These are phyloP conservation scores for Quaeritorhiza haematococci DNA, from an alignment of 371 early-diverging fungal genomes.

Conservation along the genomic window DNA sequence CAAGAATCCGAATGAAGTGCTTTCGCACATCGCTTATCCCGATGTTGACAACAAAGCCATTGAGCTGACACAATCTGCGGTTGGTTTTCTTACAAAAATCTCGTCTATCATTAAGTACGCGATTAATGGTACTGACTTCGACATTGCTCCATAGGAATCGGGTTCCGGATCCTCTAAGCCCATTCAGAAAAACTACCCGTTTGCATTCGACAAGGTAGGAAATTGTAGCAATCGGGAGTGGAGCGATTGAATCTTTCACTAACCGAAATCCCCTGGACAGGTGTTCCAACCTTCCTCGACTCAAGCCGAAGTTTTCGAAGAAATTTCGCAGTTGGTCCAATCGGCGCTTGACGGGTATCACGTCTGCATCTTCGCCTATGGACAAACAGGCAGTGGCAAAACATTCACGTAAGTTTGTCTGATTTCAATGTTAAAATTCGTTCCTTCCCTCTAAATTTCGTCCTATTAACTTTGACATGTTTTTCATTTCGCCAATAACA, in stretches of 20 bases:
- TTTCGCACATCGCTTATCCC: slow-evolving; percentile 31
- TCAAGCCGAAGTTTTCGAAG: slow-evolving; percentile 88
- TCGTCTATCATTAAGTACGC: neutral
- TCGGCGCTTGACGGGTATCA: slow-evolving; percentile 96
- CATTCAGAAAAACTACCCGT: slow-evolving; percentile 48
- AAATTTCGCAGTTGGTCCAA: slow-evolving; percentile 92
- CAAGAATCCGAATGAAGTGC: slow-evolving; percentile 11
- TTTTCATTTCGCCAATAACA: slow-evolving; percentile 7
- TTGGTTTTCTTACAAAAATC: slow-evolving; percentile 13
- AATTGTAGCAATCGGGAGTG: neutral
- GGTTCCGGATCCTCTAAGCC: slow-evolving; percentile 25
- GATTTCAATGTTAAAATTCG: neutral
- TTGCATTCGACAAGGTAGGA: slow-evolving; percentile 69
- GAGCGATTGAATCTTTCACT: no score
- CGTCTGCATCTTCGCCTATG: slow-evolving; percentile 99
- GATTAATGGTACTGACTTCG: no score
- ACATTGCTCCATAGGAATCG: slow-evolving; percentile 14
- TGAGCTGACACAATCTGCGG: slow-evolving; percentile 43
- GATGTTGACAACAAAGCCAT: slow-evolving; percentile 47
- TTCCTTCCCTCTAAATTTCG: slow-evolving; percentile 17
- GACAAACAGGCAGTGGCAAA: slow-evolving; percentile 99
- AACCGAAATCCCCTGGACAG: neutral
- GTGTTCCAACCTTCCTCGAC: slow-evolving; percentile 69
- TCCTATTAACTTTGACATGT: slow-evolving; percentile 26
- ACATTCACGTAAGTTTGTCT: slow-evolving; percentile 44